Evolutionary conservation across 805 yeast genomes (phyloP).

Genomic region (Myxozyma mucilagina): DNA sequence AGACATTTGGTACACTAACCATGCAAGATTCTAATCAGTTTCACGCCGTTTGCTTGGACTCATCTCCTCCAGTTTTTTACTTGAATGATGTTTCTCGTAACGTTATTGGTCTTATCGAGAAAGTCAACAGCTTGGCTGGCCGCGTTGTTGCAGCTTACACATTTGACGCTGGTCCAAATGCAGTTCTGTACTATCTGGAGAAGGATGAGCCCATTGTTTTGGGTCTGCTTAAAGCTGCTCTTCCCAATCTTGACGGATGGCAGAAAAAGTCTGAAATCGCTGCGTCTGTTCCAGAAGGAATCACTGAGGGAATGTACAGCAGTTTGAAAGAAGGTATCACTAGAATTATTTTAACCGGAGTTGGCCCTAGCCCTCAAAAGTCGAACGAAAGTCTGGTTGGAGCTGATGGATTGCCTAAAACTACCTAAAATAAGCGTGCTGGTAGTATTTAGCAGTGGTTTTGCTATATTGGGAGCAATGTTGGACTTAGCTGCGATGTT

Average conservation of each 20-base stretch:
- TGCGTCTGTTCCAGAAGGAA: conserved; percentile 37
- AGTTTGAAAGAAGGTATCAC: conserved; percentile 71
- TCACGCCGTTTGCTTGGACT: conserved; percentile 97
- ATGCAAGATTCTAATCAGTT: conserved; percentile 97
- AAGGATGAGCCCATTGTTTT: conserved; percentile 73
- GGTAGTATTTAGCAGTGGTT: neutral
- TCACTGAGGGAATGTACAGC: conserved; percentile 48
- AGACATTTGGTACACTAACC: conserved; percentile 80
- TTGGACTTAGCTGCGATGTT: neutral
- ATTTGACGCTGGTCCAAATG: conserved; percentile 99
- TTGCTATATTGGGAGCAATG: neutral
- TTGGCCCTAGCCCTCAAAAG: conserved; percentile 83
- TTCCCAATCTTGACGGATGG: conserved; percentile 71
- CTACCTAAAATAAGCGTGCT: neutral
- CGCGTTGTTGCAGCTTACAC: conserved; percentile 86
- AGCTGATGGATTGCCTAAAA: conserved; percentile 60
- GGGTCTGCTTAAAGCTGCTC: conserved; percentile 63
- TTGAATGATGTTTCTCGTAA: conserved; percentile 86
- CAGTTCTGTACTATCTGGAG: conserved; percentile 85
- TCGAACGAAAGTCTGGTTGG: conserved; percentile 58
- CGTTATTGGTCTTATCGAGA: conserved; percentile 74
- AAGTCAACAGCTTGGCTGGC: conserved; percentile 67
- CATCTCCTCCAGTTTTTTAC: conserved; percentile 93
- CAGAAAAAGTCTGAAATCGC: conserved; percentile 41
- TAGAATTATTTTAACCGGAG: conserved; percentile 77